A percentile compares a stretch with the other conserved stretches of the same genome.
Conservation (phyloP, 129 eudicot genomes). For the Smallanthus sonchifolius region DNA sequence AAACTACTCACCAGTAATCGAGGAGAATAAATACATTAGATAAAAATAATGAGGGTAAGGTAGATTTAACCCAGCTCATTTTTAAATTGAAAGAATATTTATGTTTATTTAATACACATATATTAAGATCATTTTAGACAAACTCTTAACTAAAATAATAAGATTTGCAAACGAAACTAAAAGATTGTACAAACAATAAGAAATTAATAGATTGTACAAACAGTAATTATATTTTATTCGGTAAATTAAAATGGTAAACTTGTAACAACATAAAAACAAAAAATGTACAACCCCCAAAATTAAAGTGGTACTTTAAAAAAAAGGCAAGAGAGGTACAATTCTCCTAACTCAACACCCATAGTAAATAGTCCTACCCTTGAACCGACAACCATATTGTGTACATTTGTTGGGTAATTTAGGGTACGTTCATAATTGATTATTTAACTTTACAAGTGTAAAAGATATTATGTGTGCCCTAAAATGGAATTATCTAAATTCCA, state of each 20-base stretch:
- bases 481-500: neutral
- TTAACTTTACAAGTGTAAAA: slow-evolving; percentile 12
- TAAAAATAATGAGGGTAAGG: too few relatives aligned
- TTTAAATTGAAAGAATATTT: too few relatives aligned
- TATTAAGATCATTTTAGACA: too few relatives aligned
- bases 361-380: slow-evolving; percentile 19
- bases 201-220: too few relatives aligned
- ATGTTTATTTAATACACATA: too few relatives aligned
- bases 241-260: neutral
- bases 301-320: neutral
- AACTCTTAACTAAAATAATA: too few relatives aligned
- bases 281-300: neutral
- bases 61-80: too few relatives aligned
- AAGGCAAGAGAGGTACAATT: slow-evolving; percentile 9
- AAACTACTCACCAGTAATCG: too few relatives aligned
- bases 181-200: too few relatives aligned
- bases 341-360: slow-evolving; percentile 20
- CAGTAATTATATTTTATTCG: too few relatives aligned
- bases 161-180: too few relatives aligned
- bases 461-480: slow-evolving; percentile 19
- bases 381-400: slow-evolving; percentile 17
- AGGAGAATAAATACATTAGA: too few relatives aligned
- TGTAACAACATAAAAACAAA: neutral
- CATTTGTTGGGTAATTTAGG: slow-evolving; percentile 17
- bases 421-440: slow-evolving; percentile 1